Percentiles rank a stretch among this genome's conserved stretches.
phyloP scores from a whole-genome alignment of 352 stramenopile species.

The Phytopythium mirpurense region DNA sequence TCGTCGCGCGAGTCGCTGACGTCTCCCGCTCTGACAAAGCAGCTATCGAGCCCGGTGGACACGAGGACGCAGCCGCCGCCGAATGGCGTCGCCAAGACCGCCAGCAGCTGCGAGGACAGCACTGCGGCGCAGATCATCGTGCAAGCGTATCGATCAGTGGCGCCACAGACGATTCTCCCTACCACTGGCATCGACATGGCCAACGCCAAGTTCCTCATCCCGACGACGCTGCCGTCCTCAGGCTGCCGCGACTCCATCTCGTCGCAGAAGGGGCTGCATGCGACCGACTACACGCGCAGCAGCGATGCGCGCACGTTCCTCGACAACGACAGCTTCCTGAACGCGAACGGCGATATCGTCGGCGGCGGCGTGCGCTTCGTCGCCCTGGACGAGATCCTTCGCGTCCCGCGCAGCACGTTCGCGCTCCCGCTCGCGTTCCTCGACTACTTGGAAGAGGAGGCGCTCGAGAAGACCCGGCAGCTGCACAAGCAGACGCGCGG shows the following conservation, averaged over 20 bases:
- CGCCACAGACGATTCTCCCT: conserved; percentile 41
- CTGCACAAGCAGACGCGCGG: conserved; percentile 42
- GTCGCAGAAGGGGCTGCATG: not conserved
- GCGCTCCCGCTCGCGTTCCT: conserved; percentile 66
- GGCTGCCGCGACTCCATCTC: conserved; percentile 9
- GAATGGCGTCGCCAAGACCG: conserved; percentile 1
- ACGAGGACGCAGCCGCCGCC: not conserved
- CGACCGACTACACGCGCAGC: conserved; percentile 16
- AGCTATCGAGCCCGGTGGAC: conserved; percentile 4
- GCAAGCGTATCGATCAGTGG: conserved; percentile 42
- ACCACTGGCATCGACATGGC: conserved; percentile 71
- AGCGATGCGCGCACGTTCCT: conserved; percentile 39
- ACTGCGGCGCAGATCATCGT: conserved; percentile 45
- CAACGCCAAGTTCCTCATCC: conserved; percentile 69
- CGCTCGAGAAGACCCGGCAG: conserved; percentile 41
- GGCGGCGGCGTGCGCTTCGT: conserved; percentile 38
- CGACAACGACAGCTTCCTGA: conserved; percentile 65
- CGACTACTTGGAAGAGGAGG: conserved; percentile 66
- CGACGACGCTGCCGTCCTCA: conserved; percentile 41
- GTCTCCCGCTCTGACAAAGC: conserved; percentile 6
- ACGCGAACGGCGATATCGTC: conserved; percentile 26
- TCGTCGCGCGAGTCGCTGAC: conserved; percentile 28
- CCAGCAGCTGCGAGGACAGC: conserved; percentile 18
- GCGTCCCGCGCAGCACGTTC: conserved; percentile 69
- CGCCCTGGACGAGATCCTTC: conserved; percentile 74